A percentile compares a stretch with the other conserved stretches of the same genome.
These are phyloP conservation scores for Ustilago tritici DNA, from an alignment of 1,284 basidiomycete species.

Conservation along the genomic window DNA sequence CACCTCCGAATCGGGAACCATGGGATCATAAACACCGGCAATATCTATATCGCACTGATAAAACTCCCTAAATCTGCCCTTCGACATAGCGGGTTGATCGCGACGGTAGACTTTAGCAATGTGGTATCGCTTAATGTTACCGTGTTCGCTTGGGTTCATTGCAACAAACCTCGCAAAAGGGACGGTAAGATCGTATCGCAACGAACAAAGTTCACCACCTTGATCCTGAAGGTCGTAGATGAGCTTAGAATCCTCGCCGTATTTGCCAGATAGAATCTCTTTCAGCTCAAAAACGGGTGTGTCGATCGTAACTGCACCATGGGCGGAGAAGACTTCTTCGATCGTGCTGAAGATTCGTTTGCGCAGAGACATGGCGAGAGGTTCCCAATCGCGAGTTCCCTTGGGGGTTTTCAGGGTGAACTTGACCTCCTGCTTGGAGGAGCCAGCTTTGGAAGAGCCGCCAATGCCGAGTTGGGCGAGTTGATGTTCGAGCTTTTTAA, in stretches of 20 bases:
- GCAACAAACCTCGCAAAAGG: constrained; percentile 95
- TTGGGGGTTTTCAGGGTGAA: constrained; percentile 72
- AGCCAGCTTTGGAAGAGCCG: constrained; percentile 24
- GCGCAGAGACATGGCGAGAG: constrained; percentile 91
- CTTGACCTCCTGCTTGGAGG: constrained; percentile 55
- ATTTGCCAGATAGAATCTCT: constrained; percentile 91
- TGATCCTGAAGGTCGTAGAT: constrained; percentile 99
- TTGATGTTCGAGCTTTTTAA: constrained; percentile 59
- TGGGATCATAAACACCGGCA: constrained; percentile 85
- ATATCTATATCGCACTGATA: constrained; percentile 99
- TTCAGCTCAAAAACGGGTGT: constrained; percentile 98
- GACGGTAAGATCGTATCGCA: constrained; percentile 94
- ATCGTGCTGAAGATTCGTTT: constrained; percentile 90
- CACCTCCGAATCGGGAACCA: constrained; percentile 96
- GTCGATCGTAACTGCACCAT: constrained; percentile 92
- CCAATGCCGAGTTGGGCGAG: constrained; percentile 51
- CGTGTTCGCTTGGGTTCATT: constrained; percentile 84
- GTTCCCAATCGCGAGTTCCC: constrained; percentile 96
- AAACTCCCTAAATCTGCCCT: constrained; percentile 98
- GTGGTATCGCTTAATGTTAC: constrained; percentile 87
- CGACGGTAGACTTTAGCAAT: constrained; percentile 97
- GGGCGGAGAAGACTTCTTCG: constrained; percentile 87
- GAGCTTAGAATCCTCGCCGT: constrained; percentile 89
- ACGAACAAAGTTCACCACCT: constrained; percentile 94
- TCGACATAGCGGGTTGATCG: constrained; percentile 97